A percentile compares a stretch with the other conserved stretches of the same genome.
These are phyloP conservation scores for Candida palmyrensis DNA, from an alignment of 805 yeast genomes.

Conservation along the genomic window DNA sequence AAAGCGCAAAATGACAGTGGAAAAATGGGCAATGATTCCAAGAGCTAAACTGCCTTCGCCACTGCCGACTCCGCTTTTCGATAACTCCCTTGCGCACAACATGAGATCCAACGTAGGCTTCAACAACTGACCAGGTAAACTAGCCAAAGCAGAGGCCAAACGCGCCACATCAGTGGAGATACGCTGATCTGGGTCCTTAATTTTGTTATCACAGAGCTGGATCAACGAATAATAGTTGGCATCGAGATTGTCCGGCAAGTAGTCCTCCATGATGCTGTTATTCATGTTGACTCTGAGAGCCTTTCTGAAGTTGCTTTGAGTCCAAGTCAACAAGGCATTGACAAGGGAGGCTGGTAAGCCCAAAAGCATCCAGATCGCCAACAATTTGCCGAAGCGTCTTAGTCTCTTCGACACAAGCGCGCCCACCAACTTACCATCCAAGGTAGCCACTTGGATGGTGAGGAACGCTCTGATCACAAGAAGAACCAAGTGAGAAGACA, in stretches of 20 bases:
- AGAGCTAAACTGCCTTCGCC: slow-evolving; percentile 76
- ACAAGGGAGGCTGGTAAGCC: slow-evolving; percentile 85
- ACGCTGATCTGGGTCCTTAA: slow-evolving; percentile 77
- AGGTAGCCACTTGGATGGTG: slow-evolving; percentile 75
- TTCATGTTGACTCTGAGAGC: slow-evolving; percentile 63
- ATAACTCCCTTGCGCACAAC: slow-evolving; percentile 73
- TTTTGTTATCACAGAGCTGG: slow-evolving; percentile 46
- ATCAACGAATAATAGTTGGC: slow-evolving; percentile 72
- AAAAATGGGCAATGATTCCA: slow-evolving; percentile 75
- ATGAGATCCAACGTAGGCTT: slow-evolving; percentile 79
- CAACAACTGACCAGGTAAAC: slow-evolving; percentile 75
- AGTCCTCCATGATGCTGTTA: slow-evolving; percentile 56
- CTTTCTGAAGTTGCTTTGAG: slow-evolving; percentile 53
- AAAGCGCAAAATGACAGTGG: slow-evolving; percentile 66
- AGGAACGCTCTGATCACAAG: slow-evolving; percentile 65
- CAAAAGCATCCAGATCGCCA: slow-evolving; percentile 73
- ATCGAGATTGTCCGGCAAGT: slow-evolving; percentile 63
- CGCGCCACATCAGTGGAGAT: slow-evolving; percentile 76
- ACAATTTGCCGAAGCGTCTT: slow-evolving; percentile 53
- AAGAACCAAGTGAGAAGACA: slow-evolving; percentile 52
- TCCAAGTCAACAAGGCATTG: slow-evolving; percentile 62
- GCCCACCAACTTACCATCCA: slow-evolving; percentile 84
- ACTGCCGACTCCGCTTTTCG: slow-evolving; percentile 59
- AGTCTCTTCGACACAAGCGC: slow-evolving; percentile 70
- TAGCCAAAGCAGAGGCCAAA: slow-evolving; percentile 64